phyloP scores from a whole-genome alignment of 2,329 filamentous ascomycete species.

The Venturiaceae sp. region DNA sequence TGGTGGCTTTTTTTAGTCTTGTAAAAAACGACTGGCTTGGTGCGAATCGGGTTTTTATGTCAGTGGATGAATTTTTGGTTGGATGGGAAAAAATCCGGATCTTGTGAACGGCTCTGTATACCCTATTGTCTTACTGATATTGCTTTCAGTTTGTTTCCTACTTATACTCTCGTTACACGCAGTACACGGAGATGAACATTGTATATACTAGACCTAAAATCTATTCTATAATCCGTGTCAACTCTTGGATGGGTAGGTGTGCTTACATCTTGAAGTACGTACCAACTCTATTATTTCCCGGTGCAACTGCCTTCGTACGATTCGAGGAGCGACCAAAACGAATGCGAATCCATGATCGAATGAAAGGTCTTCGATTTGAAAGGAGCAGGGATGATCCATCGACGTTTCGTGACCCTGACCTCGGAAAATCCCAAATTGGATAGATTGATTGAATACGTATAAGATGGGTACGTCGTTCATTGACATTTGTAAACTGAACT shows the following conservation, averaged over 20 bases:
- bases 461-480: too few relatives aligned
- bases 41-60: too few relatives aligned
- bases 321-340: not conserved
- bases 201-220: not conserved
- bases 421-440: not conserved
- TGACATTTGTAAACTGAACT: too few relatives aligned
- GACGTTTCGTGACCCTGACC: not conserved
- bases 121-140: not conserved
- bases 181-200: too few relatives aligned
- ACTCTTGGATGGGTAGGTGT: not conserved
- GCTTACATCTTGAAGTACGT: too few relatives aligned
- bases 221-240: not conserved
- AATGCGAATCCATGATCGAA: not conserved
- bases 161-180: too few relatives aligned
- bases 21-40: too few relatives aligned
- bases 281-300: too few relatives aligned
- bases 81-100: not conserved
- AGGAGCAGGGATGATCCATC: not conserved
- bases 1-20: constrained; percentile 23
- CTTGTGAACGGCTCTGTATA: not conserved
- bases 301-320: not conserved
- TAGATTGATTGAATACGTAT: not conserved
- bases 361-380: not conserved
- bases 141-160: too few relatives aligned
- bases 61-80: too few relatives aligned